Base-by-base conservation (phyloP, 2,329 filamentous ascomycete genomes). In the Apiospora rasikravindrae region DNA sequence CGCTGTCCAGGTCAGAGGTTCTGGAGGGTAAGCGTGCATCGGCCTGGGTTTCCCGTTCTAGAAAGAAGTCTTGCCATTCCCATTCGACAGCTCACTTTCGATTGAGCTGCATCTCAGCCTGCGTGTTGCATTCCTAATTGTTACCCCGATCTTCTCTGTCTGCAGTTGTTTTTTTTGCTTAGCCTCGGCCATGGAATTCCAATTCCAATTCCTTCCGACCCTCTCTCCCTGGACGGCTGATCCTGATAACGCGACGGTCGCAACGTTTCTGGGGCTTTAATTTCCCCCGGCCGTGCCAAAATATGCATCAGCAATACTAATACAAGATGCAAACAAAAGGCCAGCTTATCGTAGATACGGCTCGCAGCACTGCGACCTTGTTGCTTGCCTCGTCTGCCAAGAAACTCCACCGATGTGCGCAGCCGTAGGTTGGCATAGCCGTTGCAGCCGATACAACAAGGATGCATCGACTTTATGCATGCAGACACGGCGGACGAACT, bases 21-120 rank as follows among this genome's bases (percentile, higher is more conserved):
- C 24, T 14, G 11, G 51, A 24, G 51, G 51, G 24, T 26, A 22
- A 26, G 26, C 29, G 3, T 61, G 53, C 53, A 61, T 61, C 29
- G 53, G 53, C 29, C 16, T 11, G 16, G 7, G 8, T 22, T 37
- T 61, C 53, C 53, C 7, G 33, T 37, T 61, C 6, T 7, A 37
- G 53, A 33, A 33, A 57, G 10, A 14, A 14, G 51, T 2, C 14
- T 5, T 10, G 26, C 22, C 3, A 1, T 7, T 61, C 7, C 53
- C 45, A 8, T 37, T 61, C 33, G 53, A 61, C 53, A 61, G 53
- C 53, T n/a, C 53, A 37, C 53, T 19, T 61, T 61, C 53, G 53
- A 37, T 61, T 61, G 22, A 61, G 53, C 53, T 61, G 53, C 53
- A 53, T 49, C 53, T 37, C 8, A 16, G 37, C 53, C 29, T 4